Evolutionary conservation across 164 flowering plant species (phyloP).

Genomic region (Aristolochia contorta): DNA sequence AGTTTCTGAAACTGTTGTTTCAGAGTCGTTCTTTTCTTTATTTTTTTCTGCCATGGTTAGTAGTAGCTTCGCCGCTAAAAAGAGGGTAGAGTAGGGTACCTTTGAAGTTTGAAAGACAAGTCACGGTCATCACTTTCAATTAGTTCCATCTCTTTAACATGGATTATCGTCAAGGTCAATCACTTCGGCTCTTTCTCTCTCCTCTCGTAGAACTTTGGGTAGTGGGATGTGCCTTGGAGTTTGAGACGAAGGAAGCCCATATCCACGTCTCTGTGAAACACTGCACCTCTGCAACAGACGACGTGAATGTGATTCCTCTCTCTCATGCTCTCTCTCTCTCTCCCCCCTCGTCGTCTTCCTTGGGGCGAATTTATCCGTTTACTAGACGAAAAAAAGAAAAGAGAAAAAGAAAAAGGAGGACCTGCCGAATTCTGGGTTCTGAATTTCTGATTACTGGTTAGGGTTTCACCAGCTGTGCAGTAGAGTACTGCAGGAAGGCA

Average conservation of each 20-base stretch:
- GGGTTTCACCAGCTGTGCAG: neutral
- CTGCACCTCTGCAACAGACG: neutral
- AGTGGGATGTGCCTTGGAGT: conserved; percentile 2
- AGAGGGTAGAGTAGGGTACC: neutral
- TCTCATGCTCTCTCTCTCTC: too few relatives aligned
- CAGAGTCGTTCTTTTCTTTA: too few relatives aligned
- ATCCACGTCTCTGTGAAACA: neutral
- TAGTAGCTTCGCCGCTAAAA: too few relatives aligned
- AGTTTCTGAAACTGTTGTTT: too few relatives aligned
- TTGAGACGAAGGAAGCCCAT: conserved; percentile 1
- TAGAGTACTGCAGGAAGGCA: too few relatives aligned
- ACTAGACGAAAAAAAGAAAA: too few relatives aligned
- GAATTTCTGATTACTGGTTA: neutral
- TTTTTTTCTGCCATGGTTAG: too few relatives aligned
- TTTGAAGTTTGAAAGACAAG: neutral
- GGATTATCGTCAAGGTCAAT: conserved; percentile 1
- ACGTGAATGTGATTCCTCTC: neutral
- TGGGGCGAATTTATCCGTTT: too few relatives aligned
- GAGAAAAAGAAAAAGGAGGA: too few relatives aligned
- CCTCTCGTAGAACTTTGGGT: neutral
- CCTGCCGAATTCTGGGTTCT: too few relatives aligned
- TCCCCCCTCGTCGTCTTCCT: too few relatives aligned
- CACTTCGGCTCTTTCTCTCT: neutral
- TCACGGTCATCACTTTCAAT: neutral
- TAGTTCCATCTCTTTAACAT: neutral